A percentile compares a stretch with the other conserved stretches of the same genome.
Evolutionary conservation across 2,329 filamentous ascomycete species (phyloP).

Genomic region (Chlorencoelia australis): DNA sequence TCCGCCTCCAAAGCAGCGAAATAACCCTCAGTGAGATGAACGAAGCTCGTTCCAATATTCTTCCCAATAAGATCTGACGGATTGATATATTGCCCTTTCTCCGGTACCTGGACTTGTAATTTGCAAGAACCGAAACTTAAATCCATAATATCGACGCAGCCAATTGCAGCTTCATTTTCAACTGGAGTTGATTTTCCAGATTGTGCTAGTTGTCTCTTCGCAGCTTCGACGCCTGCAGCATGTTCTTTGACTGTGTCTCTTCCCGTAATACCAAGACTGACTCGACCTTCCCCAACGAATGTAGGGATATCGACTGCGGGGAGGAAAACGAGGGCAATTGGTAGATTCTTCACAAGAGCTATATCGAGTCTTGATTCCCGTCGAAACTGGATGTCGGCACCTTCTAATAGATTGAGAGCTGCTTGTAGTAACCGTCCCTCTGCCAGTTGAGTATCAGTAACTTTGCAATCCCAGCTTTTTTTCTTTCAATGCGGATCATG

Average conservation of each 20-base stretch:
- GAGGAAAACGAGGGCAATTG: constrained; percentile 91
- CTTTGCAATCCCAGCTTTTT: constrained; percentile 6
- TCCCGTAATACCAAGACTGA: constrained; percentile 91
- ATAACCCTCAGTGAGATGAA: constrained; percentile 70
- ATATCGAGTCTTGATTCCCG: constrained; percentile 94
- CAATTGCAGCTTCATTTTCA: constrained; percentile 32
- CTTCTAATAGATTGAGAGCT: constrained; percentile 80
- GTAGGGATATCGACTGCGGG: constrained; percentile 95
- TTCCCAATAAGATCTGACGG: constrained; percentile 77
- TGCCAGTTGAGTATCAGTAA: constrained; percentile 29
- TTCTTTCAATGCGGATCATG: constrained; percentile 8
- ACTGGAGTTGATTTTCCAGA: constrained; percentile 36
- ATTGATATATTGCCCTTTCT: constrained; percentile 62
- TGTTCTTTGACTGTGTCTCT: constrained; percentile 89
- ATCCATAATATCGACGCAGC: constrained; percentile 75
- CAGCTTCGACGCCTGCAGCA: constrained; percentile 50
- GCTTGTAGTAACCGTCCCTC: constrained; percentile 89
- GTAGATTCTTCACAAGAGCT: constrained; percentile 92
- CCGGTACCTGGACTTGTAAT: constrained; percentile 92
- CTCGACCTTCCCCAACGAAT: constrained; percentile 88
- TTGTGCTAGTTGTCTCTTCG: constrained; percentile 38
- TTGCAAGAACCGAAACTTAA: constrained; percentile 85
- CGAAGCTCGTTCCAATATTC: constrained; percentile 94
- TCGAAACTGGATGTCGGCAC: constrained; percentile 93
- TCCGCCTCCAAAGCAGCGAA: constrained; percentile 67